phyloP scores from a whole-genome alignment of 2,329 filamentous ascomycete species.

The Penicillium sclerotigenum region DNA sequence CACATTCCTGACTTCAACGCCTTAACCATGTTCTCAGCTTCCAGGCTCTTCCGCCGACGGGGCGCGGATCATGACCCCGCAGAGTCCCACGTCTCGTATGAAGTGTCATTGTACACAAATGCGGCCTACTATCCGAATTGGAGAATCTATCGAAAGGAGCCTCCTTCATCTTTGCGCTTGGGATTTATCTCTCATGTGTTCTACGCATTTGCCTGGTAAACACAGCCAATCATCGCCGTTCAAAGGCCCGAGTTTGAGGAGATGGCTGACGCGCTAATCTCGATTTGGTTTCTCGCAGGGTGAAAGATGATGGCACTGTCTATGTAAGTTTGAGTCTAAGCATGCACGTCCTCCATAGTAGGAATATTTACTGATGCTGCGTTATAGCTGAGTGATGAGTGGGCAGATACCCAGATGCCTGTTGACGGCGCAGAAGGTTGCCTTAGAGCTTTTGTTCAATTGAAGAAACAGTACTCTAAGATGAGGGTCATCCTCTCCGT shows the following conservation, averaged over 20 bases:
- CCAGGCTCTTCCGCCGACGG: constrained; percentile 19
- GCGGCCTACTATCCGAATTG: constrained; percentile 83
- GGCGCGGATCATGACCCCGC: constrained; percentile 17
- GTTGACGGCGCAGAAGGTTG: constrained; percentile 71
- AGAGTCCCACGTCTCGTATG: constrained; percentile 25
- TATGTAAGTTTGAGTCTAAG: constrained; percentile 57
- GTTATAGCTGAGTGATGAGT: constrained; percentile 70
- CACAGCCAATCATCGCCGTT: constrained; percentile 19
- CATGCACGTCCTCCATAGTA: not conserved
- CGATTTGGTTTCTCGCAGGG: constrained; percentile 44
- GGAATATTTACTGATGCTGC: constrained; percentile 1
- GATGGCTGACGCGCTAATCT: constrained; percentile 25
- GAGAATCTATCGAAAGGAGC: constrained; percentile 68
- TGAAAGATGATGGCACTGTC: constrained; percentile 68
- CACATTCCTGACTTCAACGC: not conserved
- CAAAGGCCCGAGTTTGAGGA: constrained; percentile 1
- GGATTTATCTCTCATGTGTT: constrained; percentile 77
- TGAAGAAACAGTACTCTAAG: constrained; percentile 68
- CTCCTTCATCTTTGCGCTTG: constrained; percentile 70
- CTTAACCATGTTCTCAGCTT: constrained; percentile 20
- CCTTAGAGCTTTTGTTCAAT: constrained; percentile 67
- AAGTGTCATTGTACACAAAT: constrained; percentile 54
- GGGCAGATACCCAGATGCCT: constrained; percentile 68
- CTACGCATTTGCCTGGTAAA: constrained; percentile 70
- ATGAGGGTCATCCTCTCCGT: constrained; percentile 75